A percentile compares a stretch with the other conserved stretches of the same genome.
phyloP scores from a whole-genome alignment of 163 green algal genomes.

The Coccomyxa subellipsoidea region DNA sequence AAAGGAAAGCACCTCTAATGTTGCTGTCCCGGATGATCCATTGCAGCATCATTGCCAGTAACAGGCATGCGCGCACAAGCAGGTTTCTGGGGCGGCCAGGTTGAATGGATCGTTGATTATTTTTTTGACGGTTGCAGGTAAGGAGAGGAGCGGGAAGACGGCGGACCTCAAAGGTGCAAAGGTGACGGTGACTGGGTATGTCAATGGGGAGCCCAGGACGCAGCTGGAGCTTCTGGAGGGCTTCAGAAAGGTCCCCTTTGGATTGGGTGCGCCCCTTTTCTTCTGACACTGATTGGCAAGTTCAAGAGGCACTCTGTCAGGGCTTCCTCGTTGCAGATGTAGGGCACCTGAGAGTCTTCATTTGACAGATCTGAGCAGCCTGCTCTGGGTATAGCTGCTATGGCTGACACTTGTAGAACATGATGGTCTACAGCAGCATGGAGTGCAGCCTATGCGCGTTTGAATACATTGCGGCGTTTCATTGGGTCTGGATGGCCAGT shows the following conservation, averaged over 20 bases:
- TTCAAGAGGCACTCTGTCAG: background rate
- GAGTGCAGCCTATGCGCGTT: too few species aligned
- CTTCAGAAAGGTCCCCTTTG: background rate
- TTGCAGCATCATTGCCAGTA: too few species aligned
- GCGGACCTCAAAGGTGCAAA: background rate
- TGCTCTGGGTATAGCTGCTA: background rate
- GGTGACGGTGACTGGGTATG: background rate
- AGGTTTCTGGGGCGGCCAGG: too few species aligned
- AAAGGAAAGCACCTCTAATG: too few species aligned
- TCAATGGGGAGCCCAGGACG: constrained; percentile 5
- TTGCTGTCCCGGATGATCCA: too few species aligned
- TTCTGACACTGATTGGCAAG: background rate
- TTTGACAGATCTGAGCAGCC: background rate
- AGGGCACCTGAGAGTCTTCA: background rate
- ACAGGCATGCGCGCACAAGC: too few species aligned
- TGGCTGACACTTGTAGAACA: background rate
- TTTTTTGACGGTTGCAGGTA: background rate
- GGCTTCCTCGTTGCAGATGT: background rate
- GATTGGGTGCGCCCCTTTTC: background rate
- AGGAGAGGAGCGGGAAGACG: background rate
- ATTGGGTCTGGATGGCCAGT: too few species aligned
- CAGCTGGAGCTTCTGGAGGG: constrained; percentile 9
- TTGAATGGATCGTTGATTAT: too few species aligned
- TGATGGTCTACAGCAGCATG: background rate
- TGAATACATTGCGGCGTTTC: too few species aligned